Base-by-base conservation (phyloP, 1,284 basidiomycete species). In the Schizophyllum amplum region DNA sequence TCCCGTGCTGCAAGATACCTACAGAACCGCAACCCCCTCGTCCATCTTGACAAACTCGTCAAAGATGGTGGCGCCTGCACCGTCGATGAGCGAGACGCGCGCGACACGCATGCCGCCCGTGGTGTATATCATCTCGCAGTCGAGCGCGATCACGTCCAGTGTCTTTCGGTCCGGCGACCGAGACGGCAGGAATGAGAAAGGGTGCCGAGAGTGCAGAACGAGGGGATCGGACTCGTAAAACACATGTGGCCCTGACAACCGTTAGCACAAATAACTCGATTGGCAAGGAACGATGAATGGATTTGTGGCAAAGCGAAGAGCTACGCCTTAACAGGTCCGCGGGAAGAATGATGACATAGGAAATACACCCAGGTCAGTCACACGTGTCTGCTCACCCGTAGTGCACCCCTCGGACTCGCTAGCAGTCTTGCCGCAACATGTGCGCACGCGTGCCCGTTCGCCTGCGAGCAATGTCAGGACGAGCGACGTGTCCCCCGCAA, bases 81-180 rank as follows among this genome's bases (percentile, higher is more conserved):
- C 84, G 64, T 94, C 87, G 1, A 97, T 83, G 4, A 94, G 81
- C 0, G 94, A 95, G 1, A 95, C 84, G 5, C 94, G 82, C 4
- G 92, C 94, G 5, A 95, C 82, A 23, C 87, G 83, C 76, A 92
- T 83, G 0, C 94, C 94, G 4, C 87, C 88, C 0, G 93, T 94
- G 0, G 92, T 91, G 71, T 92, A 94, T 24, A 95, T 80, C 90
- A 97, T 93, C 69, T 98, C 94, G 67, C 90, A 95, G 69, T 96
- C 94, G 54, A 96, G 72, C 0, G 89, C 90, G 5, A 86, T 87
- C 1, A 94, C 81, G 55, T 92, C 89, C 26, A 90, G 70, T 2
- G 78, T 72, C 1, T 75, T 75, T 42, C 7, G 33, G 3, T 60
- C 60, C n/a, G 65, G 58, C 20, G 67, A 50, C n/a, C 67, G 58